Evolutionary conservation across 352 stramenopile species (phyloP).

Genomic region (Pythium pectinolyticum): DNA sequence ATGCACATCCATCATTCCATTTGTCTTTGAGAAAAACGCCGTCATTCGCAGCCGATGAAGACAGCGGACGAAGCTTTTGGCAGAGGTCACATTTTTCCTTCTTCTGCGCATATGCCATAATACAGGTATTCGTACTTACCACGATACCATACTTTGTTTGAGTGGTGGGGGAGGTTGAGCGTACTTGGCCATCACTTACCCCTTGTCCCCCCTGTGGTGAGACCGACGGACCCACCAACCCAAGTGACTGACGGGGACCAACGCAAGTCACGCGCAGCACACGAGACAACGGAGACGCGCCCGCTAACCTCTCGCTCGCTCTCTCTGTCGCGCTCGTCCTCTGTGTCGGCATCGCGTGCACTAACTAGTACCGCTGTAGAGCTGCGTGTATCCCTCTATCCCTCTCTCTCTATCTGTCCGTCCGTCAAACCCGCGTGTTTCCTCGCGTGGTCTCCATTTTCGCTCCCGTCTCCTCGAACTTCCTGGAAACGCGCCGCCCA

Average conservation of each 20-base stretch:
- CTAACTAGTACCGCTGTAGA: too few relatives aligned
- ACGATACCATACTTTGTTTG: constrained; percentile 5
- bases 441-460: neutral
- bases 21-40: too few relatives aligned
- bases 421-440: too few relatives aligned
- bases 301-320: too few relatives aligned
- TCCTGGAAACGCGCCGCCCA: constrained; percentile 3
- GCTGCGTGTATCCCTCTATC: neutral
- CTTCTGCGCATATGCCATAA: neutral
- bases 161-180: constrained; percentile 3
- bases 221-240: neutral
- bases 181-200: constrained; percentile 1
- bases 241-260: neutral
- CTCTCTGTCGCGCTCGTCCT: too few relatives aligned
- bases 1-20: too few relatives aligned
- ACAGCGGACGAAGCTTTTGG: too few relatives aligned
- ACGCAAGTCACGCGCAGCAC: constrained; percentile 2
- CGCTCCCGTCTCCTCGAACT: neutral
- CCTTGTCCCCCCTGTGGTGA: constrained; percentile 1
- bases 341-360: neutral
- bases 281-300: constrained; percentile 1
- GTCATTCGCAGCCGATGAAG: too few relatives aligned
- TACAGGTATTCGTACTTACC: neutral
- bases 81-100: too few relatives aligned
- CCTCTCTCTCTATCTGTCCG: too few relatives aligned